A percentile compares a stretch with the other conserved stretches of the same genome.
Evolutionary conservation across 1,284 basidiomycete species (phyloP).

Genomic region (Gastroboletus turbinatus): DNA sequence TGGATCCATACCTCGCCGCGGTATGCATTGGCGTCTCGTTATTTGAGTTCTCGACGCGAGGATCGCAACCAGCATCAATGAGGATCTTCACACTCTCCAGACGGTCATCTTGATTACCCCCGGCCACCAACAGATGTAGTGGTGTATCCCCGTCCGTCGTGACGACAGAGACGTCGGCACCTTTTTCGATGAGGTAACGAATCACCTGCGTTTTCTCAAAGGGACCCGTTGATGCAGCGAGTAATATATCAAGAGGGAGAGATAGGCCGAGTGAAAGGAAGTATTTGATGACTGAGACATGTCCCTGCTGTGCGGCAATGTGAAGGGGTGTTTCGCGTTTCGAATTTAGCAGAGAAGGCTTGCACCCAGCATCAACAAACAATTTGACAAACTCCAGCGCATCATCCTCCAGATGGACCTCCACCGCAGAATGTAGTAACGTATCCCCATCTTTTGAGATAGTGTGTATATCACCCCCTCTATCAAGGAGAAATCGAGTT

Average conservation of each 20-base stretch:
- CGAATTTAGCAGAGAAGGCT: neutral
- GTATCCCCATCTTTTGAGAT: neutral
- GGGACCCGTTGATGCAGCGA: neutral
- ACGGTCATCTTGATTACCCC: neutral
- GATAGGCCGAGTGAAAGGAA: neutral
- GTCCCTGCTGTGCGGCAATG: neutral
- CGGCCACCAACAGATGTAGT: neutral
- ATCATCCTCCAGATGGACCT: accelerated
- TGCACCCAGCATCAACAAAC: neutral
- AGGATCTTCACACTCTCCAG: neutral
- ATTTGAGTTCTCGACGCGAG: neutral
- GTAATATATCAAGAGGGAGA: slow-evolving; percentile 4
- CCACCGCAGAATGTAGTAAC: neutral
- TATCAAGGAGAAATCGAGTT: neutral
- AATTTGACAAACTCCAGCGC: neutral
- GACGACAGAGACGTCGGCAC: neutral
- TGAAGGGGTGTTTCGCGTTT: neutral
- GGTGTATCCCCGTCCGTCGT: neutral
- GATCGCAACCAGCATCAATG: neutral
- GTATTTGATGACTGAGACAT: neutral
- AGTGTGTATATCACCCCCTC: neutral
- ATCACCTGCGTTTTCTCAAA: neutral
- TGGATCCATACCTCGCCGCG: neutral
- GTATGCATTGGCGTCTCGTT: neutral
- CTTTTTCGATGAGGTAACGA: neutral